Evolutionary conservation across 2,329 filamentous ascomycete genomes (phyloP), one percentile per base, ranked within the genome.

Genomic region (Curvularia eragrostidis): DNA sequence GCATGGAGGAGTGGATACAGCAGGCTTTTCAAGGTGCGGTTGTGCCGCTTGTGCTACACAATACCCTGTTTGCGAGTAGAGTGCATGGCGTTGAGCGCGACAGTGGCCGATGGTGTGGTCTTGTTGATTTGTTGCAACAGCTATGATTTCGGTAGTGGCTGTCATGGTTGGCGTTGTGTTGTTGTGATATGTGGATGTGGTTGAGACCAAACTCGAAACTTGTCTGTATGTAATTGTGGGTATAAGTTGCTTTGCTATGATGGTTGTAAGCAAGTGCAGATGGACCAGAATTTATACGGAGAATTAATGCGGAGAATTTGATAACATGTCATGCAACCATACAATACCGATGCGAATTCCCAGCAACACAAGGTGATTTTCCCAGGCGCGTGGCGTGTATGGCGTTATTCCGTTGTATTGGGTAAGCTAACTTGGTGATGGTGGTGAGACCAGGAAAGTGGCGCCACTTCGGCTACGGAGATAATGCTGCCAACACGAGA

Each of bases 71-170:
- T 34, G 28, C n/a, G 54, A 57, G 28, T 60, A 60, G 32, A 57
- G 54, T 18, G 48, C 41, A 10, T 60, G 54, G 10, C 57, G 57
- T 44, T 60, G 57, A 7, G 57, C 57, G 34, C 57, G 57, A 21
- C 57, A 60, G 34, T 60, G 57, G n/a, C 54, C 54, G 41, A 60
- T 43, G 23, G 49, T 60, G 28, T 51, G 57, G 49, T 60, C 54
- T 21, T 53, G 38, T 52, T 34, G 49, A 28, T 60, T 57, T 21
- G 54, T 50, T 41, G 44, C 19, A 38, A 28, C 42, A 28, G 48
- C 34, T 38, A 49, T 21, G 49, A 44, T 47, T 43, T 28, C 34
- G n/a, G 32, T 46, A 9, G 39, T 28, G 12, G 41, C 36, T 21
- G 52, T 39, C 52, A 55, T 58, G 7, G 9, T 58, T 28, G 9